These are phyloP conservation scores for Leptographium radiaticola DNA, from an alignment of 2,329 filamentous ascomycete genomes.

Conservation along the genomic window DNA sequence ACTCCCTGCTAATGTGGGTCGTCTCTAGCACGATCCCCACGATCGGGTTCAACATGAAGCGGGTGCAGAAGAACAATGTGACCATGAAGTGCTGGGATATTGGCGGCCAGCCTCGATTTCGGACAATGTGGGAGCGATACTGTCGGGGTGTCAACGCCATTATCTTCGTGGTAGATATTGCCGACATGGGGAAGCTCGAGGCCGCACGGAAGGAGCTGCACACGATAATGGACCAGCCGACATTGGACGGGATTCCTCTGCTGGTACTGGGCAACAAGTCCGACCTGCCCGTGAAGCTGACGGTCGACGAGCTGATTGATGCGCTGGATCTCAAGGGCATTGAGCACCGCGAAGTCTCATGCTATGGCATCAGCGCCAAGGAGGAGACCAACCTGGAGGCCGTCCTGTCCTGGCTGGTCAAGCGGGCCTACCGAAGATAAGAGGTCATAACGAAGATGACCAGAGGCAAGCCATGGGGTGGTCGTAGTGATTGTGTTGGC, in stretches of 20 bases:
- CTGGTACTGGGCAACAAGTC: conserved; percentile 96
- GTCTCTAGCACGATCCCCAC: conserved; percentile 81
- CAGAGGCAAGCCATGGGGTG: not conserved
- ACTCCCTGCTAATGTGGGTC: not conserved
- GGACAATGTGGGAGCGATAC: conserved; percentile 98
- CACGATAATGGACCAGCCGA: conserved; percentile 69
- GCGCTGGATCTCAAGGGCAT: conserved; percentile 81
- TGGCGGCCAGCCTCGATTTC: conserved; percentile 90
- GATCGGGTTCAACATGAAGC: conserved; percentile 98
- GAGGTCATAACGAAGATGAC: not conserved
- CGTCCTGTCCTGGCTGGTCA: conserved; percentile 92
- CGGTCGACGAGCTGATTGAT: conserved; percentile 91
- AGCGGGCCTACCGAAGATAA: conserved; percentile 61
- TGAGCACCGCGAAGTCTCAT: conserved; percentile 86
- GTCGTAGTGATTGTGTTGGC: not conserved
- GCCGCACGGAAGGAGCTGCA: conserved; percentile 89
- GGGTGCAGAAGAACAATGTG: conserved; percentile 94
- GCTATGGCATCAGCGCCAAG: conserved; percentile 97
- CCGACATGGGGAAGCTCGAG: conserved; percentile 67
- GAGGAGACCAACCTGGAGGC: conserved; percentile 98
- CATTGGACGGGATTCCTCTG: conserved; percentile 78
- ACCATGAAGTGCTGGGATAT: conserved; percentile 99
- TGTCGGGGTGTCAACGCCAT: conserved; percentile 96
- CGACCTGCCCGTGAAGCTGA: conserved; percentile 79
- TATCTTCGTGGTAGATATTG: conserved; percentile 96